phyloP scores from a whole-genome alignment of 2,329 filamentous ascomycete genomes.

The Fusarium sp. region DNA sequence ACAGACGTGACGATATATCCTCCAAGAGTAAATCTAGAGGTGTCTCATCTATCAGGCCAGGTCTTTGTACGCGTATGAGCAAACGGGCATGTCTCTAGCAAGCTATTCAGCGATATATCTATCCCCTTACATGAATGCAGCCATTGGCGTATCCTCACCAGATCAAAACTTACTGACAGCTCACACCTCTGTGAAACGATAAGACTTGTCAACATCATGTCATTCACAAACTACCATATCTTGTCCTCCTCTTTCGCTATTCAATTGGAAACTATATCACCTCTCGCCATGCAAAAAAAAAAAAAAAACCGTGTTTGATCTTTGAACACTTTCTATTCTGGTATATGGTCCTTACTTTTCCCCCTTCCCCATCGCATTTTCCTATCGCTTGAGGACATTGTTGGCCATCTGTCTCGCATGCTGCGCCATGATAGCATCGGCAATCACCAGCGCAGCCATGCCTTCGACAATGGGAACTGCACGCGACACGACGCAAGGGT shows the following conservation, averaged over 20 bases:
- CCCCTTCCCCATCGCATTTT: not conserved
- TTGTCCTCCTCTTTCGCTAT: slow-evolving; percentile 1
- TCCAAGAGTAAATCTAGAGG: no score
- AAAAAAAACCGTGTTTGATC: slow-evolving; percentile 7
- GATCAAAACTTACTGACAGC: no score
- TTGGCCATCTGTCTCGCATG: slow-evolving; percentile 64
- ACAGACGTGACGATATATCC: no score
- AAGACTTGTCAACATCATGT: not conserved
- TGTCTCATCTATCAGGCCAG: no score
- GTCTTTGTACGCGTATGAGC: no score
- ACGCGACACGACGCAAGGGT: slow-evolving; percentile 89
- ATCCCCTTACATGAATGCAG: no score
- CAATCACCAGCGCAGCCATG: slow-evolving; percentile 88
- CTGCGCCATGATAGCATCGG: slow-evolving; percentile 88
- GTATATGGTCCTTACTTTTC: slow-evolving; percentile 15
- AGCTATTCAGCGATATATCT: no score
- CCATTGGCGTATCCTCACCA: no score
- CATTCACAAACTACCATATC: slow-evolving; percentile 5
- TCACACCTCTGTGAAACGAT: no score
- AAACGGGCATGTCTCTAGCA: no score
- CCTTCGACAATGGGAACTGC: slow-evolving; percentile 90
- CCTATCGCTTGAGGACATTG: slow-evolving; percentile 16
- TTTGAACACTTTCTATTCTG: slow-evolving; percentile 25
- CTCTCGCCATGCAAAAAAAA: slow-evolving; percentile 27
- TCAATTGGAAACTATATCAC: slow-evolving; percentile 13